These are phyloP conservation scores for Cadophora sp. DNA, from an alignment of 2,329 filamentous ascomycete genomes.

Conservation along the genomic window DNA sequence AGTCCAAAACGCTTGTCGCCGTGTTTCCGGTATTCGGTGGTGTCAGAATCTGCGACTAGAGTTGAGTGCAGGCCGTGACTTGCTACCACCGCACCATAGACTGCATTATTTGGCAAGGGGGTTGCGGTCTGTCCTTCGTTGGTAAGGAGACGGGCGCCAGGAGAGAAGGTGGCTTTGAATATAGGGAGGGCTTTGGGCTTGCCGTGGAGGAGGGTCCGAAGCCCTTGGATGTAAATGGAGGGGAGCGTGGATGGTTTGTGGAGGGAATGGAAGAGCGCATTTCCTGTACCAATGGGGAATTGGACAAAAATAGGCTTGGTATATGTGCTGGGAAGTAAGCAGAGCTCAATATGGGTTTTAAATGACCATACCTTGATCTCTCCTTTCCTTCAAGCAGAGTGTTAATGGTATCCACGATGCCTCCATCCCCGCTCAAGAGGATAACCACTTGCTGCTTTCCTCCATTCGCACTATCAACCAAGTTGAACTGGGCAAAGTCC, in stretches of 20 bases:
- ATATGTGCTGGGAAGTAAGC: conserved; percentile 30
- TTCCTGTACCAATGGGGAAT: conserved; percentile 69
- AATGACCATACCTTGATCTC: conserved; percentile 34
- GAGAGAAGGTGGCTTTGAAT: conserved; percentile 67
- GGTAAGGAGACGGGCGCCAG: conserved; percentile 55
- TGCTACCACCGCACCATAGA: conserved; percentile 82
- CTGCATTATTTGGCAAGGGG: conserved; percentile 38
- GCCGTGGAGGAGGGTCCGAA: conserved; percentile 67
- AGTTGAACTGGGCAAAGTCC: conserved; percentile 60
- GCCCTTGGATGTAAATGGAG: conserved; percentile 48
- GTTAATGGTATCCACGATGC: conserved; percentile 83
- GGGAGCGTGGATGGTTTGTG: conserved; percentile 56
- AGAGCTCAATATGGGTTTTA: conserved; percentile 4
- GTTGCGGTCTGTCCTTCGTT: conserved; percentile 40
- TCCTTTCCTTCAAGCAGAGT: conserved; percentile 51
- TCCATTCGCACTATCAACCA: conserved; percentile 56
- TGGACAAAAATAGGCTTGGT: conserved; percentile 55
- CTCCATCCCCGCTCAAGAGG: conserved; percentile 87
- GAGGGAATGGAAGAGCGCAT: conserved; percentile 67
- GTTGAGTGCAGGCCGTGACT: conserved; percentile 91
- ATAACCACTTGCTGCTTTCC: conserved; percentile 67
- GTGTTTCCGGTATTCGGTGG: conserved; percentile 76
- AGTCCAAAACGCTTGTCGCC: conserved; percentile 83
- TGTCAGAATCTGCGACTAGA: conserved; percentile 91
- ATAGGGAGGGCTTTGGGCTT: conserved; percentile 60